Evolutionary conservation across 225 moss, liverwort and hornwort species (phyloP).

Genomic region (Sphagnum contortum): DNA sequence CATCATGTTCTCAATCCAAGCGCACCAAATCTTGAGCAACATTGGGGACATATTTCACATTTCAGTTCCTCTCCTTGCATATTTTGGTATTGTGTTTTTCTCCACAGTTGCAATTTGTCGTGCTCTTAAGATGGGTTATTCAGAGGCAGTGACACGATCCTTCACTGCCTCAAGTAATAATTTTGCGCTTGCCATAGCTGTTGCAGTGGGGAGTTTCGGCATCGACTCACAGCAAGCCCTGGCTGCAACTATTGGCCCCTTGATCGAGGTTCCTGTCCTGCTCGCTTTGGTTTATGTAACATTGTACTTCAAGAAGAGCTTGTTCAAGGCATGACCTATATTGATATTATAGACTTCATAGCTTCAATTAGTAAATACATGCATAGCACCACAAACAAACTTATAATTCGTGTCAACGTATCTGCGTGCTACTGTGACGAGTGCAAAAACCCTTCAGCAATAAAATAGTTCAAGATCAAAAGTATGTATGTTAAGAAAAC

Average conservation of each 20-base stretch:
- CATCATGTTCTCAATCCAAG: slow-evolving; percentile 73
- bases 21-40: slow-evolving; percentile 54
- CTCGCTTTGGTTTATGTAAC: slow-evolving; percentile 57
- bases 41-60: slow-evolving; percentile 50
- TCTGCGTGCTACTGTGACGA: too few relatives aligned
- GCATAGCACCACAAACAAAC: too few relatives aligned
- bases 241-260: slow-evolving; percentile 80
- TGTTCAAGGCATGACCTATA: too few relatives aligned
- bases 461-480: too few relatives aligned
- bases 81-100: slow-evolving; percentile 64
- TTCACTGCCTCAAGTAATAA: slow-evolving; percentile 82
- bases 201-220: slow-evolving; percentile 81
- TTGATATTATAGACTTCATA: too few relatives aligned
- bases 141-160: slow-evolving; percentile 63
- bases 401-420: too few relatives aligned
- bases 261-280: slow-evolving; percentile 79
- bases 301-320: slow-evolving; percentile 25
- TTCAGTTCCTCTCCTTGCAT: slow-evolving; percentile 61
- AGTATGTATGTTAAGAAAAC: too few relatives aligned
- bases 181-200: slow-evolving; percentile 81
- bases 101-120: slow-evolving; percentile 37
- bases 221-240: slow-evolving; percentile 70
- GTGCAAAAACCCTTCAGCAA: too few relatives aligned
- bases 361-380: too few relatives aligned
- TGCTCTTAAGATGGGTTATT: slow-evolving; percentile 42